Base-by-base conservation (phyloP, 768 basidiomycete genomes). In the Suillus fuscotomentosus region DNA sequence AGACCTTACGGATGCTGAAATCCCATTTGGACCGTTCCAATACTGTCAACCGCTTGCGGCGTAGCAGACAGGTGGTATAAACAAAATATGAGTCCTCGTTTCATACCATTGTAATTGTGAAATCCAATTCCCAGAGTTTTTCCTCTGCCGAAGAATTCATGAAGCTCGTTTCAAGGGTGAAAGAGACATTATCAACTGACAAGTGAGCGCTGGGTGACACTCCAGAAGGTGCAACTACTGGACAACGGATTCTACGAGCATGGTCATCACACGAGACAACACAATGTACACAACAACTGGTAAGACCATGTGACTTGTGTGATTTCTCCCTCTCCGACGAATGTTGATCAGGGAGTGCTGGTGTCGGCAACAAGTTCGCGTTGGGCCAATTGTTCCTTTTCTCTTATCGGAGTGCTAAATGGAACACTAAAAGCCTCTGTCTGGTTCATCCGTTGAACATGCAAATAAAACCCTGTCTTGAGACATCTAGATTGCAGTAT, bases 1-100 rank as follows among this genome's bases (percentile, higher is more conserved):
- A 89, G 68, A 88, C 84, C 6, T 86, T 94, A 67, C 86, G 83
- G 66, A 78, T 80, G 50, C 78, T 94, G 62, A 92, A 90, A 73
- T 71, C 83, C 8, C 82, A 83, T 2, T 74, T 90, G 67, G 90
- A 92, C 62, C 80, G 88, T 15, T 84, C 87, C 20, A 83, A 84
- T 22, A 91, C 89, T 7, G 72, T 88, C 4, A 85, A 84, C 67
- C 84, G 85, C 68, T 77, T 86, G 11, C 78, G 90, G 68, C 79
- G 88, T 64, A 91, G 88, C 77, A 83, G 84, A 66, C 87, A 87
- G 57, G 84, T 83, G 34, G 79, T 72, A 15, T 86, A 79, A 57
- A 39, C 14, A 38, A 41, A 39, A 13, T 17, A 50, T 24, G 13
- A 22, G 13, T 54, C 10, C 51, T 17, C 20, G 51, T 54, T 54